Percentiles rank a stretch among this genome's conserved stretches.
These are phyloP conservation scores for Clarireedia homoeocarpa DNA, from an alignment of 2,329 filamentous ascomycete species.

Conservation along the genomic window DNA sequence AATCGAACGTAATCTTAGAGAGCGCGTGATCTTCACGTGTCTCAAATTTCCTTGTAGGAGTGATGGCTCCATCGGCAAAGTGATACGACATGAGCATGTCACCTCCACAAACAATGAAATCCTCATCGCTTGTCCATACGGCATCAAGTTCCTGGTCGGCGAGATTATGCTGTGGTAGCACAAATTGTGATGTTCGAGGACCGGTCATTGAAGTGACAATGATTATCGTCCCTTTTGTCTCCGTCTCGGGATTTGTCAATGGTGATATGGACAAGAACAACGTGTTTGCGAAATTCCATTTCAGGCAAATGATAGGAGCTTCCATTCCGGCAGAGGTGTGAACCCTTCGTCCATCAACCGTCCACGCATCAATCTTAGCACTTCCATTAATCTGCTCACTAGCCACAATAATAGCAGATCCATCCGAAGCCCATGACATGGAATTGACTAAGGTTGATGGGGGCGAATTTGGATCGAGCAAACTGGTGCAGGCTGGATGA, in stretches of 20 bases:
- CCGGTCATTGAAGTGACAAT: constrained; percentile 38
- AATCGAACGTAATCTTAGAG: constrained; percentile 49
- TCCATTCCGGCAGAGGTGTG: constrained; percentile 50
- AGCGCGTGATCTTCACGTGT: constrained; percentile 47
- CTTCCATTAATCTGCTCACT: constrained; percentile 42
- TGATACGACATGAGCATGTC: constrained; percentile 43
- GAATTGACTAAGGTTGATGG: constrained; percentile 47
- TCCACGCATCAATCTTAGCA: constrained; percentile 48
- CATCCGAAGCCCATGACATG: constrained; percentile 53
- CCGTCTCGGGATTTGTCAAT: constrained; percentile 35
- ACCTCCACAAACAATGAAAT: constrained; percentile 53
- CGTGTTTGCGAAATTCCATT: constrained; percentile 50
- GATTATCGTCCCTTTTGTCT: constrained; percentile 42
- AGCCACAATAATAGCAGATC: constrained; percentile 48
- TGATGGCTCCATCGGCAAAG: constrained; percentile 40
- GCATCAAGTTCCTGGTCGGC: constrained; percentile 47
- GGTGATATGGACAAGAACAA: constrained; percentile 51
- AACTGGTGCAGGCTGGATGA: constrained; percentile 31
- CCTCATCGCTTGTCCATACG: constrained; percentile 49
- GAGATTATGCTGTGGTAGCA: constrained; percentile 43
- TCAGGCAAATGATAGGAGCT: constrained; percentile 53
- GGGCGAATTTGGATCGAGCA: constrained; percentile 48
- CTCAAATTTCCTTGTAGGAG: constrained; percentile 41
- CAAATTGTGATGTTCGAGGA: constrained; percentile 33
- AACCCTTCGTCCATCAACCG: constrained; percentile 42